Conservation (phyloP, 768 basidiomycete species). For the Leccinum subtestaceum region DNA sequence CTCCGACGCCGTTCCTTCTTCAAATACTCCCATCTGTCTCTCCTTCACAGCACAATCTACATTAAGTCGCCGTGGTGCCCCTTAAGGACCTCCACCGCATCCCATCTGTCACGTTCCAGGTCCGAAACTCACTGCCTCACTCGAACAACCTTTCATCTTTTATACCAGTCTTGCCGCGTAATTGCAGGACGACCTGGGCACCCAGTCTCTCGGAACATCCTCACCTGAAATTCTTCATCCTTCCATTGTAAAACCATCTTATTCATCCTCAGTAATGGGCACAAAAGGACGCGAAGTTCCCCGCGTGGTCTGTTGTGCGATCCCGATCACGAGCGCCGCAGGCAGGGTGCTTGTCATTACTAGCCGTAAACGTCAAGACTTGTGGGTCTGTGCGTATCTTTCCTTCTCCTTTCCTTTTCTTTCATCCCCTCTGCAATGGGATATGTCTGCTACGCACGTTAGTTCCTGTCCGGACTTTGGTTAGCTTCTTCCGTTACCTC, state of each 20-base stretch:
- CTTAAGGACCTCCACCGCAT: conserved; percentile 7
- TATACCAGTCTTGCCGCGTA: conserved; percentile 2
- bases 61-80: conserved; percentile 14
- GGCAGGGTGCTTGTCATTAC: conserved; percentile 83
- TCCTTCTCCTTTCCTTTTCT: conserved; percentile 6
- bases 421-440: background rate
- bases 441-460: conserved; percentile 1
- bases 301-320: conserved; percentile 88
- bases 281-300: conserved; percentile 78
- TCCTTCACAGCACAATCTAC: conserved; percentile 12
- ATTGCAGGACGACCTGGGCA: background rate
- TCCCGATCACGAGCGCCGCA: conserved; percentile 71
- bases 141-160: conserved; percentile 8
- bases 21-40: conserved; percentile 1
- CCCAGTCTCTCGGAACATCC: background rate
- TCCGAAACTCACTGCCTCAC: conserved; percentile 7
- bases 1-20: conserved; percentile 6
- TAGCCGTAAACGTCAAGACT: conserved; percentile 74
- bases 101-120: conserved; percentile 2
- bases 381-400: conserved; percentile 82
- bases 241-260: conserved; percentile 1
- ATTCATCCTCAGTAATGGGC: conserved; percentile 34
- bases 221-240: conserved; percentile 1
- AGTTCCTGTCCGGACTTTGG: background rate
- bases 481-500: background rate